A percentile compares a stretch with the other conserved stretches of the same genome.
These are phyloP conservation scores for Sporothrix brunneoviolacea DNA, from an alignment of 2,329 filamentous ascomycete genomes.

Conservation along the genomic window DNA sequence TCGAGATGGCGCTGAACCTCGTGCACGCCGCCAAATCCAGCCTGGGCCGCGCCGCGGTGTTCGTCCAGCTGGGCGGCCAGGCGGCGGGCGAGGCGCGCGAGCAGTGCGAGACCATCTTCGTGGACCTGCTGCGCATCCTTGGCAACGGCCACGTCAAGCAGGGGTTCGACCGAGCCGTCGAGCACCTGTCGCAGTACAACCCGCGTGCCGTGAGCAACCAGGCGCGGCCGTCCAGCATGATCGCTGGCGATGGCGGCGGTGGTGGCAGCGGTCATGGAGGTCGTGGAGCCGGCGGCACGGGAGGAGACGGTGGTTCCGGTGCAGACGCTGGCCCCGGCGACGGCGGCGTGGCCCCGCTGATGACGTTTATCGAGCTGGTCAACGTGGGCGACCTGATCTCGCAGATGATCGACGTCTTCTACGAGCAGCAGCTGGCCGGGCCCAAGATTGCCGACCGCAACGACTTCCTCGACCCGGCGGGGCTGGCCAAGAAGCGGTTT, in stretches of 20 bases:
- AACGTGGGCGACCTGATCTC: constrained; percentile 97
- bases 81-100: constrained; percentile 76
- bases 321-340: constrained; percentile 2
- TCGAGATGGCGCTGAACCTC: constrained; percentile 85
- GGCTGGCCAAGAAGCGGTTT: constrained; percentile 95
- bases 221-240: constrained; percentile 44
- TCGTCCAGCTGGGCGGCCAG: constrained; percentile 73
- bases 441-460: constrained; percentile 82
- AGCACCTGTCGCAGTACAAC: constrained; percentile 85
- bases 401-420: constrained; percentile 99
- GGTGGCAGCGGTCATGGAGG: neutral
- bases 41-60: constrained; percentile 76
- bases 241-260: constrained; percentile 48
- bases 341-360: constrained; percentile 73
- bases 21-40: constrained; percentile 85
- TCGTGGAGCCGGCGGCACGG: neutral
- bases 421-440: constrained; percentile 84
- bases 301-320: too few relatives aligned
- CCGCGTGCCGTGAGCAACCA: constrained; percentile 73
- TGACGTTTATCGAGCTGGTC: constrained; percentile 93
- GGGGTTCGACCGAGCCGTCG: constrained; percentile 91
- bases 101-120: constrained; percentile 86
- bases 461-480: constrained; percentile 87
- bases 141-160: constrained; percentile 80
- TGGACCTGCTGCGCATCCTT: constrained; percentile 73